Percentiles rank a stretch among this genome's conserved stretches.
phyloP scores from a whole-genome alignment of 2,329 filamentous ascomycete genomes.

The Pseudopithomyces chartarum region DNA sequence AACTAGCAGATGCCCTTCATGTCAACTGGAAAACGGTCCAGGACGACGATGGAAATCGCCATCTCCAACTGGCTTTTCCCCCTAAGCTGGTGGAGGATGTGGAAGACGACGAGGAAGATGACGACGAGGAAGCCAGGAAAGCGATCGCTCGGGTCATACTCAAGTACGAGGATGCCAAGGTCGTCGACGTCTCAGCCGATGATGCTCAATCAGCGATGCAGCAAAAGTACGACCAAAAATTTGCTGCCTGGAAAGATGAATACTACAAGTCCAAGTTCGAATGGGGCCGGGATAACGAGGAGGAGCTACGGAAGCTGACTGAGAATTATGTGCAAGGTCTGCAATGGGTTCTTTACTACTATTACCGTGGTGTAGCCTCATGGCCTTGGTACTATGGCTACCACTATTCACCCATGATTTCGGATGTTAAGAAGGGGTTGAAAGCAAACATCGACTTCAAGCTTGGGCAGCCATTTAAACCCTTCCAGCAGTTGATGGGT shows the following conservation, averaged over 20 bases:
- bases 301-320: constrained; percentile 78
- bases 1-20: constrained; percentile 73
- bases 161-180: constrained; percentile 86
- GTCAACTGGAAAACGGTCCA: constrained; percentile 68
- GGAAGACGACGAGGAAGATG: constrained; percentile 67
- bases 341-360: constrained; percentile 98
- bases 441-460: constrained; percentile 88
- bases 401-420: constrained; percentile 97
- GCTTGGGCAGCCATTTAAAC: constrained; percentile 91
- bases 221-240: constrained; percentile 87
- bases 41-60: constrained; percentile 68
- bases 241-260: constrained; percentile 88
- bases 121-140: constrained; percentile 78
- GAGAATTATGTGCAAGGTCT: constrained; percentile 98
- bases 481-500: constrained; percentile 97
- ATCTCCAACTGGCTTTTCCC: constrained; percentile 68
- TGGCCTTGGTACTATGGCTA: constrained; percentile 99
- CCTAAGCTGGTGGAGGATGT: constrained; percentile 55
- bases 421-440: constrained; percentile 88
- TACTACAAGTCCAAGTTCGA: constrained; percentile 93
- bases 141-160: constrained; percentile 85
- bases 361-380: constrained; percentile 94
- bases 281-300: constrained; percentile 81
- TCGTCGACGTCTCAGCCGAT: constrained; percentile 78
- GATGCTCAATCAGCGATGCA: constrained; percentile 80